phyloP scores from a whole-genome alignment of 257 asterid species.

The Nicotiana benthamiana region DNA sequence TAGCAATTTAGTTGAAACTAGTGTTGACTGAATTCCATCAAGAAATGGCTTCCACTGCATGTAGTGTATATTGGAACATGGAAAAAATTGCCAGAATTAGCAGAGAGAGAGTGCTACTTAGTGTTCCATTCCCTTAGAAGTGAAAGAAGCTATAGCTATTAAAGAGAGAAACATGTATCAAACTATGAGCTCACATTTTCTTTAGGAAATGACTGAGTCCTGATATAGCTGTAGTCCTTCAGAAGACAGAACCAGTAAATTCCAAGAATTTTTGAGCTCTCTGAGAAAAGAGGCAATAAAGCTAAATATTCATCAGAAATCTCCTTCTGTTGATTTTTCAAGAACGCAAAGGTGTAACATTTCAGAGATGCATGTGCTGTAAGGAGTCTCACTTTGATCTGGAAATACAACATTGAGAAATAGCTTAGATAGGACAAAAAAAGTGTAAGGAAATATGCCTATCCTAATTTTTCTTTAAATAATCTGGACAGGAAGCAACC shows the following conservation, averaged over 20 bases:
- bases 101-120: not conserved
- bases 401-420: conserved; percentile 22
- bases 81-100: conserved; percentile 10
- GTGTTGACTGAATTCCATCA: conserved; percentile 84
- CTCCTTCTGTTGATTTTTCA: conserved; percentile 59
- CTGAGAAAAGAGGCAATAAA: conserved; percentile 73
- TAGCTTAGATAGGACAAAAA: conserved; percentile 14
- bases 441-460: not conserved
- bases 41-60: conserved; percentile 94
- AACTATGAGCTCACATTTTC: conserved; percentile 62
- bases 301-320: conserved; percentile 69
- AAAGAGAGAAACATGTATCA: conserved; percentile 11
- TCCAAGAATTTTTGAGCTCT: conserved; percentile 71
- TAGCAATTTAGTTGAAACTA: conserved; percentile 63
- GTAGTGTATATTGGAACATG: conserved; percentile 17
- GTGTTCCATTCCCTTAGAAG: not conserved
- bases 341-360: conserved; percentile 71
- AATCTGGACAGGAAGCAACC: not conserved
- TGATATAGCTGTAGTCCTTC: conserved; percentile 71
- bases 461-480: not conserved
- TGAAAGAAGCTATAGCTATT: not conserved
- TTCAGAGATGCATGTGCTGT: conserved; percentile 94
- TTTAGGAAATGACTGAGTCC: conserved; percentile 45
- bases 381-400: conserved; percentile 95
- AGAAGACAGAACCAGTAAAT: conserved; percentile 78